Conservation (phyloP, 257 asterid genomes). For the Phtheirospermum japonicum region DNA sequence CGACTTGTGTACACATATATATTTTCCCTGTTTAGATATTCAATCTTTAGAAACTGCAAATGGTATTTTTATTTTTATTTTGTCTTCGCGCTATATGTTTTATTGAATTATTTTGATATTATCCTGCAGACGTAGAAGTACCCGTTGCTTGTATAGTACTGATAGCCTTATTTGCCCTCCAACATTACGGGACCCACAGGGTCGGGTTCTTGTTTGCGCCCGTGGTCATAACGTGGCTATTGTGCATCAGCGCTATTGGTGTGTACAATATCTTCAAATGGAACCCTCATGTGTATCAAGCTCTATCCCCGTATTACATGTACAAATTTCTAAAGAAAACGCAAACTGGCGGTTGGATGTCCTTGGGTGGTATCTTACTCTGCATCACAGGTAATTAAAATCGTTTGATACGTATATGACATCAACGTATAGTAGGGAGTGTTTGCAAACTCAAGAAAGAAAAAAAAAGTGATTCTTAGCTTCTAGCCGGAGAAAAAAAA, state of each 20-base stretch:
- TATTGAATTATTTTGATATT: background rate
- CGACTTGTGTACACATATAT: too few species aligned
- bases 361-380: constrained; percentile 85
- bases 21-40: too few species aligned
- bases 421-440: too few species aligned
- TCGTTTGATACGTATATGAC: background rate
- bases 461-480: too few species aligned
- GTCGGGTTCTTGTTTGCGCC: constrained; percentile 97
- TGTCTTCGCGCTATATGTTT: background rate
- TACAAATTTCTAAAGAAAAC: constrained; percentile 85
- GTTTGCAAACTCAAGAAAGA: too few species aligned
- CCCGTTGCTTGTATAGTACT: constrained; percentile 82
- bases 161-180: constrained; percentile 89
- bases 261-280: constrained; percentile 71
- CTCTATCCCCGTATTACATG: constrained; percentile 86
- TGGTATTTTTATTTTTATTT: too few species aligned
- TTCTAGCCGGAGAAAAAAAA: too few species aligned
- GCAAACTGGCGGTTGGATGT: constrained; percentile 81
- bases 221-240: constrained; percentile 84
- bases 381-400: constrained; percentile 76
- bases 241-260: constrained; percentile 82
- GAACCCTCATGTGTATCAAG: constrained; percentile 81
- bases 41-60: too few species aligned
- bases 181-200: constrained; percentile 97
- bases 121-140: constrained; percentile 84